Conservation (phyloP, 257 asterid species). For the Cordia subcordata region DNA sequence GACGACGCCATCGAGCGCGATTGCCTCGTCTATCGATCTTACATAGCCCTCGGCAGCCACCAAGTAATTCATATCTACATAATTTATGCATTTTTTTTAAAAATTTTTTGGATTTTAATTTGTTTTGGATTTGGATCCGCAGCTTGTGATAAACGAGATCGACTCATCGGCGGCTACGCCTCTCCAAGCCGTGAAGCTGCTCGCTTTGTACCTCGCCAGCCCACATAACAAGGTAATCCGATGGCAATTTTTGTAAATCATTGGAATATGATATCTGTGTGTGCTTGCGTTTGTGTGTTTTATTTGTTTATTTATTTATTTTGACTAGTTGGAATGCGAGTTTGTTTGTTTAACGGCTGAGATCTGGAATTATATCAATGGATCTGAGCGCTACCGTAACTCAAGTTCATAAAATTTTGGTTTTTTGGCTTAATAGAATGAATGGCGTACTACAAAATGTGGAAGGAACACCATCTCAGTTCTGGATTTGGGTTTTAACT, state of each 20-base stretch:
- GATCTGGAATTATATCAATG: too few relatives aligned
- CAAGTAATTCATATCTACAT: conserved; percentile 40
- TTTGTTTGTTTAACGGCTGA: too few relatives aligned
- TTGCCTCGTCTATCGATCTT: conserved; percentile 74
- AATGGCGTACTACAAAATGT: too few relatives aligned
- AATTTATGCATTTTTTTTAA: neutral
- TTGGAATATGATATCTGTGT: too few relatives aligned
- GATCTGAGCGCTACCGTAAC: too few relatives aligned
- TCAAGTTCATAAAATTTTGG: too few relatives aligned
- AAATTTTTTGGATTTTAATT: neutral
- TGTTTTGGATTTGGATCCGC: conserved; percentile 5
- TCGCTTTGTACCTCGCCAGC: conserved; percentile 67
- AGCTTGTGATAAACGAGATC: conserved; percentile 93
- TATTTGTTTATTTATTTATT: too few relatives aligned
- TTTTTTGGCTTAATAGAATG: too few relatives aligned
- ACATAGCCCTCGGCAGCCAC: conserved; percentile 82
- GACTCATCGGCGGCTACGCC: conserved; percentile 93
- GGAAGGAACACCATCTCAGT: too few relatives aligned
- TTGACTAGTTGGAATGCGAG: too few relatives aligned
- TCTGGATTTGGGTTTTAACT: too few relatives aligned
- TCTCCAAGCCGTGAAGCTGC: conserved; percentile 93
- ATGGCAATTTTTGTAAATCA: neutral
- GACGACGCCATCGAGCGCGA: conserved; percentile 85
- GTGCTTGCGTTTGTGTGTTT: too few relatives aligned
- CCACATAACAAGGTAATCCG: conserved; percentile 64